Evolutionary conservation across 768 basidiomycete species (phyloP), one percentile per base, ranked within the genome.

Genomic region (Galerina sulciceps): DNA sequence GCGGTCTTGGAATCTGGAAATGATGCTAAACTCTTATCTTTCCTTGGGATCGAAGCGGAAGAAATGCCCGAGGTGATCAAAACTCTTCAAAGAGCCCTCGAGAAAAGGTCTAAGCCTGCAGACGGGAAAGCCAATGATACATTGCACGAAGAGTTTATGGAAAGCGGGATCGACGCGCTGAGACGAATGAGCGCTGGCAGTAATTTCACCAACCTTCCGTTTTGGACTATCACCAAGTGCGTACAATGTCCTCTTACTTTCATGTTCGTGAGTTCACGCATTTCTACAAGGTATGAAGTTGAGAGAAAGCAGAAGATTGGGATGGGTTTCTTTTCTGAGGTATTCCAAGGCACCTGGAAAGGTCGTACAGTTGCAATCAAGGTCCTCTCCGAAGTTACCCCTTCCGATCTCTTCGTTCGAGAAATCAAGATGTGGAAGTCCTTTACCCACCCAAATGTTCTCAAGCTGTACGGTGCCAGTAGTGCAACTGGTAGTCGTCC

Each of bases 31-130:
- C 81, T 90, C 77, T 71, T 89, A 43, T 68, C 74, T 8, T 79
- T 85, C 20, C 71, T 90, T 37, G 82, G 87, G 55, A 81, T 87
- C 40, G 78, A 80, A 35, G 73, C 82, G 35, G 80, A 83, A 42
- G 88, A 89, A 69, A 85, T 90, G 78, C 86, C 86, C 1, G 90
- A 90, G 72, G 88, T 89, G 3, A 83, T 91, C 69, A 89, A 89
- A 75, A 87, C 89, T 6, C 73, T 92, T 26, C 88, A 90, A 72
- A 72, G 89, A 38, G 85, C 85, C 14, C 74, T 90, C 49, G 86
- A 87, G 74, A 65, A 53, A 42, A 53, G 53, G 18, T 43, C 62
- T 6, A 37, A 50, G 2, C 52, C 35, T 17, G 58, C 43, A 34
- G 64, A 60, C 18, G 42, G 17, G 8, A 51, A 45, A 35, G 60